Evolutionary conservation across 257 asterid species (phyloP).

Genomic region (Dorcoceras hygrometricum): DNA sequence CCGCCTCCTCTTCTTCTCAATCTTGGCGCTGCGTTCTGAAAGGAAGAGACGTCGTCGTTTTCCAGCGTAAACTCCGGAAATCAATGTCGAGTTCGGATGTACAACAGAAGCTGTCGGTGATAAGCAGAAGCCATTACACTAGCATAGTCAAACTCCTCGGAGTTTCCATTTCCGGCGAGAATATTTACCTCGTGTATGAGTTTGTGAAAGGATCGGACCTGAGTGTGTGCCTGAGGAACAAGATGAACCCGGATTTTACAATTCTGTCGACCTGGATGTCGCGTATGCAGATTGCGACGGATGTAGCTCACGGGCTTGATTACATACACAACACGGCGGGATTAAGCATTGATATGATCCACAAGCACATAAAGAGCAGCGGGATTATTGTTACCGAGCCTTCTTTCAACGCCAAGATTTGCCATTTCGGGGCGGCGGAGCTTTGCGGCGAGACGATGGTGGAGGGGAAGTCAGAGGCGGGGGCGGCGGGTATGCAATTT

Average conservation of each 20-base stretch:
- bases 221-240: conserved; percentile 64
- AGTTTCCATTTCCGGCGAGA: conserved; percentile 65
- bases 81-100: conserved; percentile 42
- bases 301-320: conserved; percentile 81
- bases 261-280: conserved; percentile 86
- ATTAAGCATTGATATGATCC: conserved; percentile 58
- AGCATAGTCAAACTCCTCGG: conserved; percentile 80
- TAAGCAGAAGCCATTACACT: conserved; percentile 68
- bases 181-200: conserved; percentile 75
- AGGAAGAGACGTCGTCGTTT: conserved; percentile 64
- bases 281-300: conserved; percentile 83
- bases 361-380: conserved; percentile 90
- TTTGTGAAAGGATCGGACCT: conserved; percentile 61
- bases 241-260: conserved; percentile 59
- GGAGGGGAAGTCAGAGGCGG: conserved; percentile 19
- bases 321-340: conserved; percentile 86
- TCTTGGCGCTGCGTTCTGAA: conserved; percentile 78
- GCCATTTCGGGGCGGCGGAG: conserved; percentile 97
- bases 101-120: conserved; percentile 44
- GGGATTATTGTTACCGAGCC: conserved; percentile 80
- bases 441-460: conserved; percentile 71
- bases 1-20: conserved; percentile 71
- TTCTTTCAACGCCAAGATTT: conserved; percentile 66
- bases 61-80: conserved; percentile 66
- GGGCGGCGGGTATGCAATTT: conserved; percentile 37